Evolutionary conservation across 805 yeast genomes (phyloP), one percentile per base, ranked within the genome.

Genomic region (Candida sakaeoensis): DNA sequence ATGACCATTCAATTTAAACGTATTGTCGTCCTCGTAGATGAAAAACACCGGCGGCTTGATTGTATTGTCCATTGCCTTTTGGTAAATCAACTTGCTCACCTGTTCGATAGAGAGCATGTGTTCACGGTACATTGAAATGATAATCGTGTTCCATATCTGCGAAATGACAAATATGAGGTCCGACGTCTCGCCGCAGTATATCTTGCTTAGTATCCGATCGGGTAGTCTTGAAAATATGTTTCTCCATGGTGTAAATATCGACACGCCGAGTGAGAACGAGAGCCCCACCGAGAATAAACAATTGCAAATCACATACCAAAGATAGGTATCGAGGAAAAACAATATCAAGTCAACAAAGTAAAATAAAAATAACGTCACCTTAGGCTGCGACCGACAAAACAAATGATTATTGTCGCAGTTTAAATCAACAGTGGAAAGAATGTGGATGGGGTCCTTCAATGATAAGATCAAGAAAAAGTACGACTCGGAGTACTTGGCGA

Each of bases 21-120:
- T 46, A 30, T 62, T 65, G 44, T 75, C 79, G 53, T 73, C 80
- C 45, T 72, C 77, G 45, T 54, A 63, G 1, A 72, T 52, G 46
- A 75, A 75, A 46, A 75, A 75, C 1, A 70, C 45, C 0, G 80
- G 80, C 0, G 70, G 54, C 33, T 60, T 54, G 2, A 71, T 44
- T 12, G 60, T 47, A 4, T 61, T 63, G 19, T 19, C 55, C 44
- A 40, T 58, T 43, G 21, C 51, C 21, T 47, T 45, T 28, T 50
- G 54, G 42, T 61, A 65, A 1, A 61, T 55, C 28, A 65, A 45
- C 36, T 46, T 57, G 21, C 49, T 63, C 7, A 71, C 73, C 45
- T 75, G 79, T 23, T 63, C 54, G 53, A 65, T 45, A 1, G 67
- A 60, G 3, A 75, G 47, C 8, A 61, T 27, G 29, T 63, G 65